Evolutionary conservation across 2,329 filamentous ascomycete genomes (phyloP).

Genomic region (Aureobasidium sp.): DNA sequence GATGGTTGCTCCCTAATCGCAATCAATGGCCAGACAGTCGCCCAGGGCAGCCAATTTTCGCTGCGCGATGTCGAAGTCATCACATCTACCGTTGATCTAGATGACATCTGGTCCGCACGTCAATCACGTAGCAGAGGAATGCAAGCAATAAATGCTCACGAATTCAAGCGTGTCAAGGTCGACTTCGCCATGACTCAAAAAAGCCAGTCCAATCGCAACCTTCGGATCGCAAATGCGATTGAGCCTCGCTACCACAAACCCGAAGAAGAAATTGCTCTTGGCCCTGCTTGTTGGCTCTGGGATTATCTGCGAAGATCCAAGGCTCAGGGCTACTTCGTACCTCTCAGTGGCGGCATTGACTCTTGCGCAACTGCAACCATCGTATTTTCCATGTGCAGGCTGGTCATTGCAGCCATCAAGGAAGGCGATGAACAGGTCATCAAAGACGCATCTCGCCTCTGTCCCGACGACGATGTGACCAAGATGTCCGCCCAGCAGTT

Average conservation of each 20-base stretch:
- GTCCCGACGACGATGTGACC: constrained; percentile 47
- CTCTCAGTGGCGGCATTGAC: constrained; percentile 56
- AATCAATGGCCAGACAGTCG: constrained; percentile 55
- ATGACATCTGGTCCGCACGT: constrained; percentile 60
- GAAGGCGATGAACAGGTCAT: constrained; percentile 49
- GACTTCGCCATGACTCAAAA: constrained; percentile 38
- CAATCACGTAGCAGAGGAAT: constrained; percentile 50
- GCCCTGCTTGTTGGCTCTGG: constrained; percentile 61
- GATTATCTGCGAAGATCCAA: constrained; percentile 51
- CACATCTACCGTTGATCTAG: constrained; percentile 52
- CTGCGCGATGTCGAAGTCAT: constrained; percentile 52
- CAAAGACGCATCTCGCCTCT: constrained; percentile 46
- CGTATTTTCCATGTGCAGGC: constrained; percentile 43
- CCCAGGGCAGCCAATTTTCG: constrained; percentile 60
- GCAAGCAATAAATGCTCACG: constrained; percentile 46
- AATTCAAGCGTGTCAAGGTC: constrained; percentile 41
- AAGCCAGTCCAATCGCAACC: not conserved
- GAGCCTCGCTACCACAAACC: constrained; percentile 51
- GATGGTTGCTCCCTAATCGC: constrained; percentile 58
- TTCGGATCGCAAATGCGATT: constrained; percentile 30
- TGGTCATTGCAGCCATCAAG: constrained; percentile 49
- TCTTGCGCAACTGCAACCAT: constrained; percentile 50
- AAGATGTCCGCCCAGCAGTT: constrained; percentile 51
- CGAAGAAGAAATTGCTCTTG: constrained; percentile 61
- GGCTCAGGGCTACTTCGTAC: constrained; percentile 50